Evolutionary conservation across 495 filamentous ascomycete genomes (phyloP), one percentile per base, ranked within the genome.

Genomic region (Penicillium flavigenum): DNA sequence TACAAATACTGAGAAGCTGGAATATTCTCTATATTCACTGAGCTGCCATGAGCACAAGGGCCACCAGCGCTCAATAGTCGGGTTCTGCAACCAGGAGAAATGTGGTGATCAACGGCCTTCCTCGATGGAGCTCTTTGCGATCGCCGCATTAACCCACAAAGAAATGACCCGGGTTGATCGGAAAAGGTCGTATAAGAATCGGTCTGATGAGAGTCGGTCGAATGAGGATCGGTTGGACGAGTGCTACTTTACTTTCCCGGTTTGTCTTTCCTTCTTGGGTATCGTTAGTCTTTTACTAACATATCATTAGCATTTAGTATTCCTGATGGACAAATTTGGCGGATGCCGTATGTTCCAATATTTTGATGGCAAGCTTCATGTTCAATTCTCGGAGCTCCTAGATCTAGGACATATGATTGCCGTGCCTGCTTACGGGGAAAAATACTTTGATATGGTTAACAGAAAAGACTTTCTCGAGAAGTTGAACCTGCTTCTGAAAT

Each of bases 161-260:
- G 48, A 51, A 51, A 51, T 51, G 34, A 27, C 20, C 6, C 2
- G 5, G 12, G 34, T 41, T 39, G 22, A 51, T 41, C 20, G 17
- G 12, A 1, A 51, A 51, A 51, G 32, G 20, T 22, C 32, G 48
- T 22, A 51, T 22, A 27, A 51, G 48, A 36, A 51, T 51, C 32
- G 20, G 48, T 36, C 29, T 27, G 27, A 47, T 31, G 46, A 47
- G 14, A 31, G 24, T 47, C 46, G 46, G n/a, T 47, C 32, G 11
- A 2, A 50, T 38, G 11, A 38, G 32, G 20, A 51, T 51, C 20
- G 48, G 48, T 51, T 16, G 20, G 48, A 39, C 22, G 34, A 41
- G 48, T 51, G 48, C 48, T 51, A 41, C 48, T 51, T 51, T 39
- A 51, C 48, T 39, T 51, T 41, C 48, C 48, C 34, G 22, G 48